phyloP scores from a whole-genome alignment of 768 basidiomycete species.

The Galerina marginata region DNA sequence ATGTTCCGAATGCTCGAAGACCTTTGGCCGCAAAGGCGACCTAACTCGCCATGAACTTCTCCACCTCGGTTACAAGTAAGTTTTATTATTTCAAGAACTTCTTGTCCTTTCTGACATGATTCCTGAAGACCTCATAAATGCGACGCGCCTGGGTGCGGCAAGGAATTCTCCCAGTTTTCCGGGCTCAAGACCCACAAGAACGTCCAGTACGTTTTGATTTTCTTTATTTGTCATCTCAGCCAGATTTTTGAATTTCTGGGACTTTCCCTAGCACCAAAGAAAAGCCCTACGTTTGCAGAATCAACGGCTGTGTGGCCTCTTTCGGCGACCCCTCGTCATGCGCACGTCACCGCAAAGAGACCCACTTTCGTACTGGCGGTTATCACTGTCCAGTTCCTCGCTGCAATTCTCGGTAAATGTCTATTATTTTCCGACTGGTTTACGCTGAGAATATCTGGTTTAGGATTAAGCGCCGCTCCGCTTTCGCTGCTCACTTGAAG shows the following conservation, averaged over 20 bases:
- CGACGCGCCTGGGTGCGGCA: conserved; percentile 45
- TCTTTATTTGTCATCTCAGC: not conserved
- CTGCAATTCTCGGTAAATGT: conserved; percentile 55
- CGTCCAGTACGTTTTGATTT: conserved; percentile 56
- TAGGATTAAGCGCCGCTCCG: conserved; percentile 70
- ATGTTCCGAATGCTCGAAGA: conserved; percentile 52
- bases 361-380: conserved; percentile 47
- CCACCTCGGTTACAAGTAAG: conserved; percentile 59
- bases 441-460: not conserved
- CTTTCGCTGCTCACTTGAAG: conserved; percentile 58
- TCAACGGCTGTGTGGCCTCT: conserved; percentile 47
- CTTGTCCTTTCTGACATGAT: not conserved
- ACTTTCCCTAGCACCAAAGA: conserved; percentile 45
- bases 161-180: conserved; percentile 61
- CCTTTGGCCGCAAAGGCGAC: conserved; percentile 64
- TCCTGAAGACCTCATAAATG: conserved; percentile 56
- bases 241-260: not conserved
- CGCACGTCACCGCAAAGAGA: conserved; percentile 67
- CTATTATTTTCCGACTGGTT: not conserved
- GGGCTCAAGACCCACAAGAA: conserved; percentile 70
- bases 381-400: conserved; percentile 49
- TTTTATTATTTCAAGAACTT: conserved; percentile 3
- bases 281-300: conserved; percentile 59
- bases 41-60: conserved; percentile 58
- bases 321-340: conserved; percentile 78